Evolutionary conservation across 305 asterid species (phyloP).

Genomic region (Petunia hybrid): DNA sequence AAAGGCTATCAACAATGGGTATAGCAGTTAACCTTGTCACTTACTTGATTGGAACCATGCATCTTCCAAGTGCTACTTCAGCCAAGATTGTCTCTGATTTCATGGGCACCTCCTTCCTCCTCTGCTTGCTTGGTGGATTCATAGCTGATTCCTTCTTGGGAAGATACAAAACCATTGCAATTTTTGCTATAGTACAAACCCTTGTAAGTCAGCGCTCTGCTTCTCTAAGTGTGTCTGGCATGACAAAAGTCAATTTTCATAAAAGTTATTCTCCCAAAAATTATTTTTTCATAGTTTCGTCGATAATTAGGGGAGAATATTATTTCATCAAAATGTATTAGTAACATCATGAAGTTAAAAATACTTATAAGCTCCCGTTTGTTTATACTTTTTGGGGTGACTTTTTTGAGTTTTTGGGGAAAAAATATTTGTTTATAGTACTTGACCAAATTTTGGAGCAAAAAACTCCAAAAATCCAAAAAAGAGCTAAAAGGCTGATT

Average conservation of each 20-base stretch:
- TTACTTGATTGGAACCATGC: conserved; percentile 54
- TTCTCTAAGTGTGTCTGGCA: background rate
- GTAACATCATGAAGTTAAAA: too few relatives aligned
- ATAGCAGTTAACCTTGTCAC: conserved; percentile 55
- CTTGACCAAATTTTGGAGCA: too few relatives aligned
- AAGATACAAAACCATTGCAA: conserved; percentile 51
- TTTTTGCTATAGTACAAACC: conserved; percentile 48
- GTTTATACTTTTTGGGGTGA: too few relatives aligned
- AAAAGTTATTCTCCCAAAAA: too few relatives aligned
- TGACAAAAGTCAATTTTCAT: background rate
- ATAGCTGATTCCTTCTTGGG: conserved; percentile 61
- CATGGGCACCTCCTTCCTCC: conserved; percentile 51
- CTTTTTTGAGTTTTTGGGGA: too few relatives aligned
- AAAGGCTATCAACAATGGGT: conserved; percentile 52
- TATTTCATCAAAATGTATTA: too few relatives aligned
- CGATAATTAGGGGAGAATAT: too few relatives aligned
- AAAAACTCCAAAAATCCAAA: too few relatives aligned
- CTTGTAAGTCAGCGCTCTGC: conserved; percentile 43
- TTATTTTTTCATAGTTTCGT: too few relatives aligned
- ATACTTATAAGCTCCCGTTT: too few relatives aligned
- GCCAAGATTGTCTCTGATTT: conserved; percentile 50
- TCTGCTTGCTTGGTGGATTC: conserved; percentile 54
- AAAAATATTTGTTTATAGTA: too few relatives aligned
- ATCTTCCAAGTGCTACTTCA: conserved; percentile 49
- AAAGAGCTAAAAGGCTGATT: too few relatives aligned